Conservation (phyloP, 352 stramenopile genomes). For the Phytophthora agathidicida region DNA sequence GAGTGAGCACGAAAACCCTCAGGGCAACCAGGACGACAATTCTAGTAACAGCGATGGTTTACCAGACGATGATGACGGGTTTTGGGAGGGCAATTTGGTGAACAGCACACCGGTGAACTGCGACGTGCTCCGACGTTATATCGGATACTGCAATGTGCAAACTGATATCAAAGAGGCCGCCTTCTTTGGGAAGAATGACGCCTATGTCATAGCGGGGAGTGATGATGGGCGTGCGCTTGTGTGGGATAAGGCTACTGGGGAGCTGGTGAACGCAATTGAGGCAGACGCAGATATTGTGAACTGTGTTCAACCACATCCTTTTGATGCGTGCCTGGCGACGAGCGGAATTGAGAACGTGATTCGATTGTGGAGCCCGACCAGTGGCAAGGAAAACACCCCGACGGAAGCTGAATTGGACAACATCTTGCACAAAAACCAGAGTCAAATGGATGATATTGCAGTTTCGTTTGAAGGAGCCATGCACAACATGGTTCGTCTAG, state of each 20-base stretch:
- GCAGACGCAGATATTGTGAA: conserved; percentile 90
- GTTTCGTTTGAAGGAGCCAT: conserved; percentile 52
- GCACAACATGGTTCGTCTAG: conserved; percentile 70
- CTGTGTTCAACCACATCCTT: conserved; percentile 87
- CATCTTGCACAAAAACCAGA: conserved; percentile 67
- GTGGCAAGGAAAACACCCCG: conserved; percentile 41
- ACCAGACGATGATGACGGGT: conserved; percentile 42
- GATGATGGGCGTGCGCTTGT: conserved; percentile 88
- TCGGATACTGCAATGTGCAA: conserved; percentile 89
- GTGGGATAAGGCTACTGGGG: conserved; percentile 83
- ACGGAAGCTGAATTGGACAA: conserved; percentile 57
- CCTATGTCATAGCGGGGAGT: conserved; percentile 86
- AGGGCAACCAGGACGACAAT: conserved; percentile 15
- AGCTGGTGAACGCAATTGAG: conserved; percentile 82
- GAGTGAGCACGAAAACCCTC: conserved; percentile 28
- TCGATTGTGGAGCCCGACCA: conserved; percentile 75
- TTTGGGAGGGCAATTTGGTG: conserved; percentile 57
- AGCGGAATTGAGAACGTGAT: conserved; percentile 87
- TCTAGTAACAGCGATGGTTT: conserved; percentile 28
- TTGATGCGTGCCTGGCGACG: conserved; percentile 78
- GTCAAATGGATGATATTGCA: conserved; percentile 60
- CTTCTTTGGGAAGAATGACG: conserved; percentile 89
- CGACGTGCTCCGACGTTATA: conserved; percentile 73
- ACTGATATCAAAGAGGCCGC: conserved; percentile 92
- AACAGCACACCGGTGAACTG: conserved; percentile 58